Conservation (phyloP, 805 yeast species). For the Hanseniaspora vineae region DNA sequence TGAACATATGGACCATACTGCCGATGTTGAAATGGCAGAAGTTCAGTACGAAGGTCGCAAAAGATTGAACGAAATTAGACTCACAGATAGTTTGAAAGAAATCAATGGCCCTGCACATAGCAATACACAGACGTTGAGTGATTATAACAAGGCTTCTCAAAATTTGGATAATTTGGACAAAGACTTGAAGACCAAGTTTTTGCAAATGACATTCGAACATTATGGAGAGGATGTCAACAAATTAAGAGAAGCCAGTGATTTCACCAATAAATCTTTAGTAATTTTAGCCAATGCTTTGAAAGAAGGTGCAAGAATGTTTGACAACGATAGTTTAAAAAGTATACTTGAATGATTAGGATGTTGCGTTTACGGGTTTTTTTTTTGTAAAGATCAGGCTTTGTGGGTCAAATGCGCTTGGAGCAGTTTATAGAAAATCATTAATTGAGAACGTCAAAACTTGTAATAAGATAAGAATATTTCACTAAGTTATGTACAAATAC, state of each 20-base stretch:
- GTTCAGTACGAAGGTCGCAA: constrained; percentile 1
- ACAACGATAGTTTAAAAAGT: constrained; percentile 33
- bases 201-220: constrained; percentile 40
- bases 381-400: too few relatives aligned
- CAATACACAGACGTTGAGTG: not conserved
- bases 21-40: constrained; percentile 1
- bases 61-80: constrained; percentile 1
- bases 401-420: too few relatives aligned
- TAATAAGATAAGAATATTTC: too few relatives aligned
- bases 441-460: too few relatives aligned
- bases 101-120: constrained; percentile 1
- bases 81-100: not conserved
- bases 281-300: constrained; percentile 45
- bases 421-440: too few relatives aligned
- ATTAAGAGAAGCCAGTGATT: constrained; percentile 52
- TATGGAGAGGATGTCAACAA: constrained; percentile 51
- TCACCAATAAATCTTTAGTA: constrained; percentile 42
- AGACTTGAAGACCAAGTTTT: constrained; percentile 35
- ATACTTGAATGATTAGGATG: constrained; percentile 12
- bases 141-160: not conserved
- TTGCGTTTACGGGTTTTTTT: too few relatives aligned
- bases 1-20: constrained; percentile 1
- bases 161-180: constrained; percentile 10
- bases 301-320: constrained; percentile 47
- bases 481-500: not conserved